Evolutionary conservation across 2,329 filamentous ascomycete species (phyloP).

Genomic region (Tothia fuscella): DNA sequence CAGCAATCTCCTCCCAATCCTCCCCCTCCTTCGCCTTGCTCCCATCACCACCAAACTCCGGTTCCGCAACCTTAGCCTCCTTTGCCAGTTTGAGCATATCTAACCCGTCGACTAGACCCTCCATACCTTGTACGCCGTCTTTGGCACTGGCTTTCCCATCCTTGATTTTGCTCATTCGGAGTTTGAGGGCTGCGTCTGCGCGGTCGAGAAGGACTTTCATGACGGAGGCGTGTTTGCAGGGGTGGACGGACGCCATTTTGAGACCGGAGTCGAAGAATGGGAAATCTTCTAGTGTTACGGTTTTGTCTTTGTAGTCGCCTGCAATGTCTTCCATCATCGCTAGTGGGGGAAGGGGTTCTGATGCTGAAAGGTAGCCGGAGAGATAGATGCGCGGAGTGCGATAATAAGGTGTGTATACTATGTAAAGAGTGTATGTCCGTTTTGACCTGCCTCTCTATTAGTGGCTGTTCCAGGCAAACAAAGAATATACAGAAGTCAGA

Average conservation of each 20-base stretch:
- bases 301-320: constrained; percentile 96
- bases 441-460: constrained; percentile 46
- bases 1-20: constrained; percentile 51
- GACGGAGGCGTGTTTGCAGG: constrained; percentile 91
- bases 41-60: too few relatives aligned
- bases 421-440: constrained; percentile 96
- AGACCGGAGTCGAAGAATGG: constrained; percentile 83
- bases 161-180: constrained; percentile 71
- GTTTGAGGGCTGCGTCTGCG: constrained; percentile 82
- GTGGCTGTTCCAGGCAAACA: constrained; percentile 5
- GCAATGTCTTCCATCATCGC: constrained; percentile 96
- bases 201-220: constrained; percentile 97
- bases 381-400: constrained; percentile 91
- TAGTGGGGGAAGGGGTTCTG: constrained; percentile 68
- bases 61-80: constrained; percentile 30
- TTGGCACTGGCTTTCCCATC: constrained; percentile 42
- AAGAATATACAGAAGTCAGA: too few relatives aligned
- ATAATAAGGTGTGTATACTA: constrained; percentile 95
- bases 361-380: constrained; percentile 71
- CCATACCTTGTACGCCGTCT: constrained; percentile 45
- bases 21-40: constrained; percentile 34
- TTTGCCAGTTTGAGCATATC: constrained; percentile 47
- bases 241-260: constrained; percentile 94
- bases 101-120: constrained; percentile 76
- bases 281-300: constrained; percentile 94